Percentiles rank a stretch among this genome's conserved stretches.
These are phyloP conservation scores for Aureobasidium vineae DNA, from an alignment of 2,329 filamentous ascomycete genomes.

Conservation along the genomic window DNA sequence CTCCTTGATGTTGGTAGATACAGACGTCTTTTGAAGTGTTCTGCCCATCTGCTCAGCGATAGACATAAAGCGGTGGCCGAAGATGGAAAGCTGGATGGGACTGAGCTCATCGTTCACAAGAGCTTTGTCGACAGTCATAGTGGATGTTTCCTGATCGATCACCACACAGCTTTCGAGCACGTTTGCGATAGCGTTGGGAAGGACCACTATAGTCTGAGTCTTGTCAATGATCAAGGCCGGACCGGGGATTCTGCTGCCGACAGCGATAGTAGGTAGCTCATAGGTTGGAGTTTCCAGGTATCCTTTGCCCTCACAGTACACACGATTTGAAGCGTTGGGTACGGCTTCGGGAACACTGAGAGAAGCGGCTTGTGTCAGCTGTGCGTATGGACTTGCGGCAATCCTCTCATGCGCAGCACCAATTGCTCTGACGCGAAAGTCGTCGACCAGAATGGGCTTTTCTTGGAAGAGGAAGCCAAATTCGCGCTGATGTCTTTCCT, in stretches of 20 bases:
- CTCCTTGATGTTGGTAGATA: constrained; percentile 52
- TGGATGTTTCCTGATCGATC: constrained; percentile 36
- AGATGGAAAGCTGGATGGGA: constrained; percentile 56
- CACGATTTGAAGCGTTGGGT: constrained; percentile 15
- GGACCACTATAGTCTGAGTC: constrained; percentile 49
- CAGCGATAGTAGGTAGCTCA: constrained; percentile 31
- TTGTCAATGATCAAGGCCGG: constrained; percentile 42
- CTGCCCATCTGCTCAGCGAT: constrained; percentile 61
- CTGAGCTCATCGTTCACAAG: constrained; percentile 41
- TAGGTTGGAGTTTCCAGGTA: constrained; percentile 33
- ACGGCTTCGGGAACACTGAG: constrained; percentile 1
- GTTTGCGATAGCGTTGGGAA: constrained; percentile 41
- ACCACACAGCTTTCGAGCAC: constrained; percentile 43
- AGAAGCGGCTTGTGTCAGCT: constrained; percentile 3
- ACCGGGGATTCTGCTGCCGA: constrained; percentile 33
- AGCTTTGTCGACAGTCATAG: constrained; percentile 24
- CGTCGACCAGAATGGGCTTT: constrained; percentile 46
- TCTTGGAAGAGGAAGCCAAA: constrained; percentile 44
- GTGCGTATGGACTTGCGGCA: constrained; percentile 1
- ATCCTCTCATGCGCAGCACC: constrained; percentile 26
- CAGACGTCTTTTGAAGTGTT: constrained; percentile 55
- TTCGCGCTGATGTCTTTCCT: constrained; percentile 42
- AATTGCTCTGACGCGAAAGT: constrained; percentile 46
- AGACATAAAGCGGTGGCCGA: constrained; percentile 58
- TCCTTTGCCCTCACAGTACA: constrained; percentile 34